Base-by-base conservation (phyloP, 2,329 filamentous ascomycete species). In the Xylaria sp. region DNA sequence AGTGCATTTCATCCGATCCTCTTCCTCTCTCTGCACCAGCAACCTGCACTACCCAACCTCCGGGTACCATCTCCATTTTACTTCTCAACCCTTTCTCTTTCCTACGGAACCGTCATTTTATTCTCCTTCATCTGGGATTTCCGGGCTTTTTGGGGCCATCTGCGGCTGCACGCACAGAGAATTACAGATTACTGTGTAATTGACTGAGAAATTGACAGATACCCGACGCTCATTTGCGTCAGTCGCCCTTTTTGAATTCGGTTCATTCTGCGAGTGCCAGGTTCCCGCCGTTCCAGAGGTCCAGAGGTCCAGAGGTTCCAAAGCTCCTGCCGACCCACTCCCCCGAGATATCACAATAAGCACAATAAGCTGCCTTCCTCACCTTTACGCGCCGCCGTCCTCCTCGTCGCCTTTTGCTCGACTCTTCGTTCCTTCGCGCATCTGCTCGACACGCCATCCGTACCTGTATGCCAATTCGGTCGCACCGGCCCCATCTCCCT, bases 301-400 rank as follows among this genome's bases (percentile, higher is more conserved):
- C n/a, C n/a, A n/a, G n/a, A n/a, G 50, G 37, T 44, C 56, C 52
- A 19, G 43, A 49, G 48, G 46, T 39, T 51, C 44, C 53, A 22
- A 49, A 54, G 50, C 43, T 26, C 44, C 41, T 42, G 39, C 24
- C 41, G 58, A 56, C 58, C 58, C 58, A 61, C 58, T 54, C 47
- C 56, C 53, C 56, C 50, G 50, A 60, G 54, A 57, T 54, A 57
- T 57, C 54, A 54, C 47, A 58, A 58, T 57, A 58, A 34, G 6
- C 29, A 34, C 11, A n/a, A n/a, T n/a, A n/a, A n/a, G n/a, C n/a
- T n/a, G n/a, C n/a, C n/a, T n/a, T 43, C 43, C 38, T 56, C 48
- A 46, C 56, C 39, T 54, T 41, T 34, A 26, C 44, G 47, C 49
- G 42, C 47, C 50, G 47, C 21, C 47, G 54, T 58, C 52, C 24